These are phyloP conservation scores for Paracorniculantispora psalliotae DNA, from an alignment of 2,329 filamentous ascomycete genomes.

Conservation along the genomic window DNA sequence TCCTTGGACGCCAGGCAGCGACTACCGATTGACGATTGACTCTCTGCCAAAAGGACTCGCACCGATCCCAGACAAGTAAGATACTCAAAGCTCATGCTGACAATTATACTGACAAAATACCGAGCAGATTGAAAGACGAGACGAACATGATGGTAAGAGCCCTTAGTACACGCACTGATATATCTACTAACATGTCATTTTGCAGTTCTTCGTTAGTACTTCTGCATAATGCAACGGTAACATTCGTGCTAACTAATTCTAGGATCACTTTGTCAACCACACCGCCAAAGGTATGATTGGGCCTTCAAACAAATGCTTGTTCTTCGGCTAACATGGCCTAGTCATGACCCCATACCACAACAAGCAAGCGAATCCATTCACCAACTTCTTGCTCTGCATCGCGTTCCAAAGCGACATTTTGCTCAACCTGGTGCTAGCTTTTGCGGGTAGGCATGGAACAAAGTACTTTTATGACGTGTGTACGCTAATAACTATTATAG, in stretches of 20 bases:
- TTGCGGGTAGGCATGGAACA: slow-evolving; percentile 45
- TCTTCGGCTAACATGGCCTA: slow-evolving; percentile 30
- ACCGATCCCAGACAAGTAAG: slow-evolving; percentile 8
- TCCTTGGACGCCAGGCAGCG: background rate
- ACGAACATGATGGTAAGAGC: slow-evolving; percentile 65
- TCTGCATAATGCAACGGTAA: background rate
- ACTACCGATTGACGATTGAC: background rate
- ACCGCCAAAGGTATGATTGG: slow-evolving; percentile 60
- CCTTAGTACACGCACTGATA: background rate
- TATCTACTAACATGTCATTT: slow-evolving; percentile 18
- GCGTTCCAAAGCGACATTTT: slow-evolving; percentile 65
- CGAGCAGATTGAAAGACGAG: slow-evolving; percentile 53
- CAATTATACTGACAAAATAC: slow-evolving; percentile 35
- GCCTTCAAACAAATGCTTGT: background rate
- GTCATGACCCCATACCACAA: slow-evolving; percentile 48
- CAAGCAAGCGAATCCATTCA: slow-evolving; percentile 48
- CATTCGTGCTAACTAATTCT: slow-evolving; percentile 11
- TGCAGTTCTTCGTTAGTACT: slow-evolving; percentile 43
- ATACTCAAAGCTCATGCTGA: background rate
- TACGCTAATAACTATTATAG: slow-evolving; percentile 28
- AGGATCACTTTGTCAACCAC: slow-evolving; percentile 68
- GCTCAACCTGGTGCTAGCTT: slow-evolving; percentile 71
- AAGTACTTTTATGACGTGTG: too few species aligned
- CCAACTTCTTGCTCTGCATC: slow-evolving; percentile 51
- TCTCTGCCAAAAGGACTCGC: slow-evolving; percentile 1